phyloP scores from a whole-genome alignment of 1,139 yeast genomes.

The Sugiyamaella paludigena region DNA sequence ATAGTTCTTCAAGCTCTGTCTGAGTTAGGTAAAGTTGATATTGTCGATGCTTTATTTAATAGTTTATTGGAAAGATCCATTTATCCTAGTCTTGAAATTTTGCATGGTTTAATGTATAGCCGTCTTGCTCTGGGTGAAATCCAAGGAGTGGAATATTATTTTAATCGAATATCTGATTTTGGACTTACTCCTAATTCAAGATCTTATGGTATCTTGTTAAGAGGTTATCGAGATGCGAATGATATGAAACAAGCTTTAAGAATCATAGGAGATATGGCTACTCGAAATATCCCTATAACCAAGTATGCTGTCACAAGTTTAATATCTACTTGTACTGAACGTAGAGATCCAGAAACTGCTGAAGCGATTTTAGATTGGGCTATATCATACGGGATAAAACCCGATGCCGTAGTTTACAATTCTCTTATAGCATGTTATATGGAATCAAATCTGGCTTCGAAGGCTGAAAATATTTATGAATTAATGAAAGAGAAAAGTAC shows the following conservation, averaged over 20 bases:
- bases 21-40: conserved; percentile 51
- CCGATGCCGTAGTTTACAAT: conserved; percentile 31
- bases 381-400: conserved; percentile 23
- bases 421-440: conserved; percentile 29
- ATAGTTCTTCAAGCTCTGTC: conserved; percentile 66
- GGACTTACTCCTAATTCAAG: conserved; percentile 37
- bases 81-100: conserved; percentile 48
- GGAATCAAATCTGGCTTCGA: conserved; percentile 21
- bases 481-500: conserved; percentile 19
- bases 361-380: conserved; percentile 33
- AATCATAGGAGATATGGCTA: conserved; percentile 31
- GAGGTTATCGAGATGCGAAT: conserved; percentile 31
- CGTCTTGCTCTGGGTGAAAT: conserved; percentile 48
- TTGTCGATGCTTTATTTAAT: conserved; percentile 52
- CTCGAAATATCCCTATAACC: conserved; percentile 28
- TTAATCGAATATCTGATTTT: conserved; percentile 42
- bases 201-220: conserved; percentile 31
- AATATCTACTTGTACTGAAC: conserved; percentile 33
- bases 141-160: conserved; percentile 46
- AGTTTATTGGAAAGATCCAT: conserved; percentile 48
- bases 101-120: conserved; percentile 47
- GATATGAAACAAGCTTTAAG: conserved; percentile 35
- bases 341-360: conserved; percentile 34
- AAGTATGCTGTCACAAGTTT: conserved; percentile 30
- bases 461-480: conserved; percentile 25